Conservation (phyloP, 495 filamentous ascomycete species). For the Penicillium malachiteum region DNA sequence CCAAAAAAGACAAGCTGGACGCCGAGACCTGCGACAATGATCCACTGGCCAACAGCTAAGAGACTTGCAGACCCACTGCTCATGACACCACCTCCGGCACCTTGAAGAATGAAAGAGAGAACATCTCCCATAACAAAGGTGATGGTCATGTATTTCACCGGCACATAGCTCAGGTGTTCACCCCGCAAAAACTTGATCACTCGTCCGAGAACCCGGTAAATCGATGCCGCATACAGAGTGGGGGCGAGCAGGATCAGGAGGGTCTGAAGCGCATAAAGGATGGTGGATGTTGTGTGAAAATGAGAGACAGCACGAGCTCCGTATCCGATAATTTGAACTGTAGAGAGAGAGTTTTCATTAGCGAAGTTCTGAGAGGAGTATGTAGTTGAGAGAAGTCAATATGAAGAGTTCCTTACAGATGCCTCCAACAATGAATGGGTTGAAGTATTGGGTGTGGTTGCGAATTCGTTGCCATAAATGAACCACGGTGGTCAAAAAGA, state of each 20-base stretch:
- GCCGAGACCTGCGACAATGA: slow-evolving; percentile 41
- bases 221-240: no score
- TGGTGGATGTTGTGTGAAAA: no score
- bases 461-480: not conserved
- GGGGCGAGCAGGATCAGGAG: no score
- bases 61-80: slow-evolving; percentile 8
- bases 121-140: slow-evolving; percentile 34
- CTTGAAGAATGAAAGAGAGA: slow-evolving; percentile 26
- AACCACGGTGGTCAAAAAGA: not conserved
- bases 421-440: not conserved
- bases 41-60: slow-evolving; percentile 29
- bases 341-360: no score
- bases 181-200: no score
- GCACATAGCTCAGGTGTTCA: slow-evolving; percentile 23
- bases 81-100: slow-evolving; percentile 19
- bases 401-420: not conserved
- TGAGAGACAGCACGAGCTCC: no score
- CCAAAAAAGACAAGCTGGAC: slow-evolving; percentile 43
- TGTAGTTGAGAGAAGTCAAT: not conserved
- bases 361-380: no score
- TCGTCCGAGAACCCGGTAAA: no score
- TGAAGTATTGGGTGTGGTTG: not conserved
- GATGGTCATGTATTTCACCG: slow-evolving; percentile 20
- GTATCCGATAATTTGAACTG: no score
- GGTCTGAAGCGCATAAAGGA: no score